Conservation (phyloP, 345 rosid genomes). For the Alliaria petiolata region DNA sequence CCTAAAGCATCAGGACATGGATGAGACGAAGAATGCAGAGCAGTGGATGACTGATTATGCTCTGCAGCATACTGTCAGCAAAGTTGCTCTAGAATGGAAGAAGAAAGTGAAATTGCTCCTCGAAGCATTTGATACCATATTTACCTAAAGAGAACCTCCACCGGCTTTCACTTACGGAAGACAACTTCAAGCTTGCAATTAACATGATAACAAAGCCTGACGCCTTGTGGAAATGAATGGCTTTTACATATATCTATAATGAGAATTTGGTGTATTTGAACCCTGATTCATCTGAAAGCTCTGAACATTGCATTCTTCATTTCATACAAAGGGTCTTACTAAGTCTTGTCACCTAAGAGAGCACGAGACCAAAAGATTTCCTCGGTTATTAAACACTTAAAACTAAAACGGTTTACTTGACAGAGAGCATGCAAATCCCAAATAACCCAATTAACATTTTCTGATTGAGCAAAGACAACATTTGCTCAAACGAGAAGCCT, state of each 20-base stretch:
- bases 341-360: no score
- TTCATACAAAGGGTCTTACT: neutral
- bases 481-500: constrained; percentile 11
- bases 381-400: no score
- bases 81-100: constrained; percentile 64
- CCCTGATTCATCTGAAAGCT: neutral
- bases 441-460: neutral
- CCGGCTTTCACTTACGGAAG: constrained; percentile 38
- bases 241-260: neutral
- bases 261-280: neutral
- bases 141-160: constrained; percentile 42
- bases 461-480: constrained; percentile 7
- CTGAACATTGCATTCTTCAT: neutral
- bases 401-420: neutral
- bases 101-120: constrained; percentile 75
- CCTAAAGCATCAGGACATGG: constrained; percentile 56
- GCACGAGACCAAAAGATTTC: neutral
- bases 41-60: constrained; percentile 91
- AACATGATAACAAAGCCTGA: constrained; percentile 15
- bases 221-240: neutral
- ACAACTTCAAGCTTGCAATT: constrained; percentile 65
- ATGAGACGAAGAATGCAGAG: constrained; percentile 56
- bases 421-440: neutral
- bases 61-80: constrained; percentile 56
- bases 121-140: constrained; percentile 69